Base-by-base conservation (phyloP, 208 protist genomes). In the Trypanosoma vivax region DNA sequence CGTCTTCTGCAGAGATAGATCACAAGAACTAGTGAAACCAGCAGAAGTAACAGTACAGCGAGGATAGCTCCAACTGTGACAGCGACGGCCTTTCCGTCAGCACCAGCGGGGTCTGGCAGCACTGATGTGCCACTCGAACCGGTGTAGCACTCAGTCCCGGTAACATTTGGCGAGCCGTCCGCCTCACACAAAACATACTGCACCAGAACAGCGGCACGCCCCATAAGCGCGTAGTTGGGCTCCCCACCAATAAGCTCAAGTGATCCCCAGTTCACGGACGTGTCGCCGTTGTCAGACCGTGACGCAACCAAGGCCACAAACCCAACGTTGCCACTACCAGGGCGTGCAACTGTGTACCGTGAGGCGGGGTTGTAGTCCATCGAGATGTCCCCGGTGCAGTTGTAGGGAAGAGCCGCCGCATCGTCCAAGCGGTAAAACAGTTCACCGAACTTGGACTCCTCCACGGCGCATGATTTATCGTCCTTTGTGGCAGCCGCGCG, bases 361-460 rank as follows among this genome's bases (percentile, higher is more conserved):
- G 21, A 2, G 18, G 27, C 38, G 2, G 52, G 52, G 28, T 59
- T 42, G 18, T 59, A 59, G 33, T 59, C 52, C 18, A 59, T 28
- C 1, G 3, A 10, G 2, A 59, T 14, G 29, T 39, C 9, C 13
- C 39, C 19, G 21, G 13, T 40, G 21, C 52, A 59, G 40, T 40
- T 40, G 18, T 3, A n/a, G 5, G 11, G 2, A 27, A 4, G 1
- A 4, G 5, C 10, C 5, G n/a, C 7, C 5, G 13, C 27, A 18
- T 18, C 19, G 19, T 59, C 40, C 35, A 49, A 23, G 7, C 28
- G 52, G 30, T 59, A 59, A 39, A 59, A 59, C 5, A 24, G 16
- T 7, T 18, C 19, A 13, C 41, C 40, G 10, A 35, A 1, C 3
- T 5, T 30, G 2, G 7, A n/a, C 4, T 40, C 19, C 11, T 6